Conservation (phyloP, 352 stramenopile genomes). For the Phytophthora meadii region DNA sequence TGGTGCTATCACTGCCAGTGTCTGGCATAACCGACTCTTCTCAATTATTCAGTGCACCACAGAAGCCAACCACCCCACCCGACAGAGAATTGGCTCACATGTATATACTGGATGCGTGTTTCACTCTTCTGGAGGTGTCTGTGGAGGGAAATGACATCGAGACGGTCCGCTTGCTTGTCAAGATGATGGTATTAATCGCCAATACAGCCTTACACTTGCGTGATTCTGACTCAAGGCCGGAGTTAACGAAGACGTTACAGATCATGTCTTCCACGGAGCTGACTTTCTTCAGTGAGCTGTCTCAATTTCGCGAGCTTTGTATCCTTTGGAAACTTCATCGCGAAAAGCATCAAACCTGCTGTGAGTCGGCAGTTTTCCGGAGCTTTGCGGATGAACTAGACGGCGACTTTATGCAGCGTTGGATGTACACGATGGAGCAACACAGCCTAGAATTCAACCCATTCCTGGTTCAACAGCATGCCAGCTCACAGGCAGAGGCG, state of each 20-base stretch:
- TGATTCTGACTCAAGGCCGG: constrained; percentile 25
- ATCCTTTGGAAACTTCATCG: constrained; percentile 70
- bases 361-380: constrained; percentile 37
- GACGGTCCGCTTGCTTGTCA: constrained; percentile 36
- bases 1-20: constrained; percentile 20
- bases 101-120: constrained; percentile 60
- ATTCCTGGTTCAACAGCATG: constrained; percentile 67
- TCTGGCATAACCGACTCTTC: constrained; percentile 34
- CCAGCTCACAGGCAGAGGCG: constrained; percentile 52
- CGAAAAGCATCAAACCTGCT: constrained; percentile 55
- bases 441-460: constrained; percentile 73
- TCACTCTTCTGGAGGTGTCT: constrained; percentile 45
- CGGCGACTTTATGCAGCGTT: constrained; percentile 54
- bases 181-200: constrained; percentile 62
- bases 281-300: constrained; percentile 59
- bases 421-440: constrained; percentile 47
- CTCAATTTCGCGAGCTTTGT: constrained; percentile 67
- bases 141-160: constrained; percentile 37
- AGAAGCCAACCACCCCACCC: constrained; percentile 10
- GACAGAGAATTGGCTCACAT: constrained; percentile 54
- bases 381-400: constrained; percentile 34
- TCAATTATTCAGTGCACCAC: constrained; percentile 36
- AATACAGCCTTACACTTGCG: constrained; percentile 49
- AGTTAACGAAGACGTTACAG: constrained; percentile 73
- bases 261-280: constrained; percentile 84